Conservation (phyloP, 2,329 filamentous ascomycete species). For the Mycosphaerella arachidis region DNA sequence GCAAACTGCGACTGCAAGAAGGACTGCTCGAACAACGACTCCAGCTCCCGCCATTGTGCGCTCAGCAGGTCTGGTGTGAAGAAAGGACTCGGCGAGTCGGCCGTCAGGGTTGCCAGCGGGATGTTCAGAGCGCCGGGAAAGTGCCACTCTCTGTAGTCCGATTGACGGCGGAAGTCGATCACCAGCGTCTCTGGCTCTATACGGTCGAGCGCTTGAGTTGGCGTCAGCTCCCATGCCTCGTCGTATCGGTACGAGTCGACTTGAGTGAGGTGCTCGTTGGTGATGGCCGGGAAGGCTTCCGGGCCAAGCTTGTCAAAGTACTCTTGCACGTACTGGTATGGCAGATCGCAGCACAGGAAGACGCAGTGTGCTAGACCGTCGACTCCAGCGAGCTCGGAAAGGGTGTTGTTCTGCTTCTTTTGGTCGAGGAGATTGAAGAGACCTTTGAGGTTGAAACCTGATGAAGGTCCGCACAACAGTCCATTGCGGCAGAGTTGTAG, state of each 20-base stretch:
- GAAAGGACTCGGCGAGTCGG: constrained; percentile 44
- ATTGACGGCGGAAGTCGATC: constrained; percentile 21
- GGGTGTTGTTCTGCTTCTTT: constrained; percentile 43
- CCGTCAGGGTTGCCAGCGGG: constrained; percentile 38
- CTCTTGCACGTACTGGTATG: constrained; percentile 58
- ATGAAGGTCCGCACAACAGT: constrained; percentile 57
- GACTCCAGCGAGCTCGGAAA: constrained; percentile 42
- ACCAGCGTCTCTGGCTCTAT: constrained; percentile 13
- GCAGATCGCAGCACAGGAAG: constrained; percentile 60
- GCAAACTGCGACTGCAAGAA: constrained; percentile 23
- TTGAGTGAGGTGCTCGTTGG: constrained; percentile 45
- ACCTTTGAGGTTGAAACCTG: constrained; percentile 55
- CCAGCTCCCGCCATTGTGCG: constrained; percentile 47
- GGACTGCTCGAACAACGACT: constrained; percentile 36
- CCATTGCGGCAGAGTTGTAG: constrained; percentile 54
- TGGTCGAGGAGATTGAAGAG: constrained; percentile 49
- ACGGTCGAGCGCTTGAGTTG: constrained; percentile 36
- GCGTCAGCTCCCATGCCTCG: constrained; percentile 50
- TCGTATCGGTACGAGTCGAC: constrained; percentile 55
- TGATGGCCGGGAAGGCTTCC: constrained; percentile 48
- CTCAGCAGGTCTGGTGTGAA: constrained; percentile 41
- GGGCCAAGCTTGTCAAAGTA: constrained; percentile 53
- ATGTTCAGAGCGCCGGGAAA: constrained; percentile 8
- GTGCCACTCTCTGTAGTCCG: constrained; percentile 2
- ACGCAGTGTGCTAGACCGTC: constrained; percentile 51